Evolutionary conservation across 352 stramenopile species (phyloP).

Genomic region (Phytopythium montanum): DNA sequence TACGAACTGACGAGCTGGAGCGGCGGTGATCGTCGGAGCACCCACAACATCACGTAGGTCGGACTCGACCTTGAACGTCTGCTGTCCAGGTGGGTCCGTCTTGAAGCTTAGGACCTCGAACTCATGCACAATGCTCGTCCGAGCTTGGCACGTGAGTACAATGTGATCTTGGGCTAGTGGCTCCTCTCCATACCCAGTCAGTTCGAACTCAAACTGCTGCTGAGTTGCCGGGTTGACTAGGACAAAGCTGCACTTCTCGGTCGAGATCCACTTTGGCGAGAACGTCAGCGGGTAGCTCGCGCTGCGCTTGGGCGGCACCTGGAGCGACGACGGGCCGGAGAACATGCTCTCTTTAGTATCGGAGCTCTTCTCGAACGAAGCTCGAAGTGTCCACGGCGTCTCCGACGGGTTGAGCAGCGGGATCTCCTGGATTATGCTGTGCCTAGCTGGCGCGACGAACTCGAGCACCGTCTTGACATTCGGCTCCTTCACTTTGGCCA

Average conservation of each 20-base stretch:
- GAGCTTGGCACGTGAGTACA: constrained; percentile 79
- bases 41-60: constrained; percentile 90
- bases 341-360: constrained; percentile 44
- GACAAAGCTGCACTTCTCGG: constrained; percentile 68
- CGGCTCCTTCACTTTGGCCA: constrained; percentile 83
- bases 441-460: constrained; percentile 83
- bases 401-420: constrained; percentile 88
- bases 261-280: constrained; percentile 68
- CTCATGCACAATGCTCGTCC: constrained; percentile 72
- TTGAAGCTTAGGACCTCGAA: constrained; percentile 76
- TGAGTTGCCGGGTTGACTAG: constrained; percentile 80
- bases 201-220: constrained; percentile 88
- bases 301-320: constrained; percentile 68
- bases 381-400: constrained; percentile 77
- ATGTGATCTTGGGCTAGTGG: constrained; percentile 90
- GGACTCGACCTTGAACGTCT: constrained; percentile 87
- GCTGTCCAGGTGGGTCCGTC: constrained; percentile 27
- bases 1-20: constrained; percentile 1
- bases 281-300: constrained; percentile 83
- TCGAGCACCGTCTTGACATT: constrained; percentile 85
- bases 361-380: constrained; percentile 33
- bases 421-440: constrained; percentile 90
- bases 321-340: constrained; percentile 53
- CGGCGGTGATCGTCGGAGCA: constrained; percentile 42
- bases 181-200: constrained; percentile 85